phyloP scores from a whole-genome alignment of 495 filamentous ascomycete genomes.

The Geoglossum glabrum region DNA sequence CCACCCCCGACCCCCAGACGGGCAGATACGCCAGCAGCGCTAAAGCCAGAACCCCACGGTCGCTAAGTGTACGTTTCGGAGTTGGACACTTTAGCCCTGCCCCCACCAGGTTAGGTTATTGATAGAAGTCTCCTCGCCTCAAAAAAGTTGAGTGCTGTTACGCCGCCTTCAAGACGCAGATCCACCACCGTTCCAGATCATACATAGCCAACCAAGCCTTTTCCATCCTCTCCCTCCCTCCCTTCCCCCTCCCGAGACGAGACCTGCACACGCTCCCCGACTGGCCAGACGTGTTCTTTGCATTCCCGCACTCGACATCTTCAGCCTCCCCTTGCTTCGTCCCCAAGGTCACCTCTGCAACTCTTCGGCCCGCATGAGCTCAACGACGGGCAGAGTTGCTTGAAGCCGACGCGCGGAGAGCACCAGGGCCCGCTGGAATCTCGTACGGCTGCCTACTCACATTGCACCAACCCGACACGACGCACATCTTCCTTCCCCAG shows the following conservation, averaged over 20 bases:
- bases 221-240: neutral
- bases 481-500: neutral
- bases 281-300: neutral
- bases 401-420: conserved; percentile 2
- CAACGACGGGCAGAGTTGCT: neutral
- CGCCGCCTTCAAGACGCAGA: neutral
- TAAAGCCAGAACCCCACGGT: too few species aligned
- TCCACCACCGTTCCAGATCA: neutral
- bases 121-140: neutral
- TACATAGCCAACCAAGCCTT: neutral
- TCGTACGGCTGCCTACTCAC: conserved; percentile 2
- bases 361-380: neutral
- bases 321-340: neutral
- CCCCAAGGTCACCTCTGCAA: neutral
- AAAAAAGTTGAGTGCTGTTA: neutral
- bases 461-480: neutral
- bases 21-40: too few species aligned
- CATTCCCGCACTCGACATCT: neutral
- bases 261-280: neutral
- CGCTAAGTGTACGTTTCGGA: too few species aligned
- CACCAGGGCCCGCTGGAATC: neutral
- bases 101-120: neutral
- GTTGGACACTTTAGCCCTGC: neutral
- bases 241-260: neutral
- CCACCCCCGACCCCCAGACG: too few species aligned